Conservation (phyloP, 176 grass and related monocot genomes). For the Puya raimondii region DNA sequence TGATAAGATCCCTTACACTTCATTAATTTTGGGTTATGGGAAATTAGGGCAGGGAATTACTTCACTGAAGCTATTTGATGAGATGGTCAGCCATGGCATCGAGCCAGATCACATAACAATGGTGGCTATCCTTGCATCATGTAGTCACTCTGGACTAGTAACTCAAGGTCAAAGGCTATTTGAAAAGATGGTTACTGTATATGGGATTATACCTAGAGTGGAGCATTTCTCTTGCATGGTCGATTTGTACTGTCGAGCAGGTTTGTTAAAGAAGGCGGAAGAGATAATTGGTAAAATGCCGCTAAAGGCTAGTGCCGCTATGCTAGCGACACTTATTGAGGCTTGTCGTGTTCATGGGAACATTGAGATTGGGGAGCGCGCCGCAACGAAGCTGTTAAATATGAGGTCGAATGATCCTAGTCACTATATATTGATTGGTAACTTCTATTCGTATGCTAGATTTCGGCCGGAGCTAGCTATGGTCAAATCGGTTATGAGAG, state of each 20-base stretch:
- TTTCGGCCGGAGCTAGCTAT: constrained; percentile 8
- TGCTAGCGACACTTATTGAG: constrained; percentile 15
- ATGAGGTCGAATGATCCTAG: not conserved
- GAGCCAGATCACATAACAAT: constrained; percentile 22
- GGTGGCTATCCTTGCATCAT: constrained; percentile 20
- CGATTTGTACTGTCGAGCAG: constrained; percentile 18
- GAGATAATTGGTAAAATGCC: constrained; percentile 12
- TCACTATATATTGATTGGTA: not conserved
- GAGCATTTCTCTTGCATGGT: constrained; percentile 26
- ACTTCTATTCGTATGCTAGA: constrained; percentile 2
- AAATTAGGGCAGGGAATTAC: constrained; percentile 16
- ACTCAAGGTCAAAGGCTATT: not conserved
- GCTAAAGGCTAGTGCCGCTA: constrained; percentile 4
- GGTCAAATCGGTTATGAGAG: not conserved
- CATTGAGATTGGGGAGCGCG: not conserved
- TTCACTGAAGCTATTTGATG: constrained; percentile 17
- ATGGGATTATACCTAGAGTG: constrained; percentile 2
- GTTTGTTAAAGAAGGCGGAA: constrained; percentile 14
- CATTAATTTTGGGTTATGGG: constrained; percentile 23
- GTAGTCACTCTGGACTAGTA: constrained; percentile 22
- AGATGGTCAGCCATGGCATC: constrained; percentile 11
- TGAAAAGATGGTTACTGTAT: constrained; percentile 1
- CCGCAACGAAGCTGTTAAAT: constrained; percentile 2
- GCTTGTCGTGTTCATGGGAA: constrained; percentile 8
- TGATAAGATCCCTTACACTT: constrained; percentile 19